These are phyloP conservation scores for Triticum dicoccoides DNA, from an alignment of 176 grass and related monocot genomes.

Conservation along the genomic window DNA sequence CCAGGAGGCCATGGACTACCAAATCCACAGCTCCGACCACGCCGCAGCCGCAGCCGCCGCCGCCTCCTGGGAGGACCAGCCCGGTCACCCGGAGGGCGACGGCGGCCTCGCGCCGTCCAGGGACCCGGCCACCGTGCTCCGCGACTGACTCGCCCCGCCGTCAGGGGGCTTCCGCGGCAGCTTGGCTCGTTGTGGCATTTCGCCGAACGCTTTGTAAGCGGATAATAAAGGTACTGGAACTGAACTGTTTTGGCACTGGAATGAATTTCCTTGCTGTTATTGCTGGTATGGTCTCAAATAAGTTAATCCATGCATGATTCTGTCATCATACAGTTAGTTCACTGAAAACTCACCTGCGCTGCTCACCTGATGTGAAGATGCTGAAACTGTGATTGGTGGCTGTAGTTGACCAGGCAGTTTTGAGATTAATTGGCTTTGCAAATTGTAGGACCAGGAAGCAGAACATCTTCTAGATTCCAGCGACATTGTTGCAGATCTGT, in stretches of 20 bases:
- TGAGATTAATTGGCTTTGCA: neutral
- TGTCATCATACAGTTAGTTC: neutral
- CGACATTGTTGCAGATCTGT: neutral
- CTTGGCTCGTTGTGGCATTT: constrained; percentile 12
- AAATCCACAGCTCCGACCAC: neutral
- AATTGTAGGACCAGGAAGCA: neutral
- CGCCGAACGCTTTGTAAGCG: constrained; percentile 26
- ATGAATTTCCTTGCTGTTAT: neutral
- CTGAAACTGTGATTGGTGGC: neutral
- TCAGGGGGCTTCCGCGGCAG: neutral
- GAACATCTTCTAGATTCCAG: neutral
- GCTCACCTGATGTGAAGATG: neutral
- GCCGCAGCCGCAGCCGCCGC: neutral
- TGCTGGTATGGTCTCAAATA: neutral
- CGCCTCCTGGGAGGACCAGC: neutral
- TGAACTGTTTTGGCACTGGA: neutral
- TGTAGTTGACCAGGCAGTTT: neutral
- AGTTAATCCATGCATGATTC: neutral
- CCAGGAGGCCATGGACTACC: constrained; percentile 52
- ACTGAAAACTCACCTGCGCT: too few species aligned
- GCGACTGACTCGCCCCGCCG: constrained; percentile 16
- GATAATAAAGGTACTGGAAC: neutral
- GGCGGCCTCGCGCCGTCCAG: constrained; percentile 13
- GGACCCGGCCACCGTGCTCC: constrained; percentile 44
- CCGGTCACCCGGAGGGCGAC: neutral